Conservation (phyloP, 192 early-diverging fungal species). For the Cladochytrium replicatum region DNA sequence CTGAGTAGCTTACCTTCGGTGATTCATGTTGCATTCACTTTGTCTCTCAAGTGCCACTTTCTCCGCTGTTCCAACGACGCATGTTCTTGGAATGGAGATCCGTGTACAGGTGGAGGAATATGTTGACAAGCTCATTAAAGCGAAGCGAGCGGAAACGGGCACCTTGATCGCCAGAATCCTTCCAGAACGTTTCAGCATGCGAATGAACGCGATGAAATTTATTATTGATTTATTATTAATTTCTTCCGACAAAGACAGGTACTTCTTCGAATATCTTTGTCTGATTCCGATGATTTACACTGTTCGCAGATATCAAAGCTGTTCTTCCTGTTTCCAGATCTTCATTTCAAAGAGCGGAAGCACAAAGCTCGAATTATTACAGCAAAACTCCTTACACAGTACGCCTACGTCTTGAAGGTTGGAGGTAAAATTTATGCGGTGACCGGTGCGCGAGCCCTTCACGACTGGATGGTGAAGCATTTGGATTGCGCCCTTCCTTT, state of each 20-base stretch:
- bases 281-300: not conserved
- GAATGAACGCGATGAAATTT: constrained; percentile 99
- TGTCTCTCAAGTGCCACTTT: constrained; percentile 50
- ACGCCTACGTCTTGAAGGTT: constrained; percentile 80
- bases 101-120: constrained; percentile 90
- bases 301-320: constrained; percentile 74
- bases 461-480: constrained; percentile 93
- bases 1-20: too few relatives aligned
- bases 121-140: constrained; percentile 79
- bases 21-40: too few relatives aligned
- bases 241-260: constrained; percentile 94
- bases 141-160: constrained; percentile 31
- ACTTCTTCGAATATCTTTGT: not conserved
- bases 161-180: constrained; percentile 50
- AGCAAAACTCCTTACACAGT: constrained; percentile 79
- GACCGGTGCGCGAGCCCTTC: constrained; percentile 81
- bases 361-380: constrained; percentile 97
- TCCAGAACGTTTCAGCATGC: constrained; percentile 92
- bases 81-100: constrained; percentile 99
- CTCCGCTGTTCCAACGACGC: constrained; percentile 78
- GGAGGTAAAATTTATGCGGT: constrained; percentile 94
- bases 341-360: constrained; percentile 98
- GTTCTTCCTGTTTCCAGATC: constrained; percentile 98
- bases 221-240: too few relatives aligned
- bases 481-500: constrained; percentile 90